These are phyloP conservation scores for Ophidiomyces ophidiicola DNA, from an alignment of 2,329 filamentous ascomycete genomes.

Conservation along the genomic window DNA sequence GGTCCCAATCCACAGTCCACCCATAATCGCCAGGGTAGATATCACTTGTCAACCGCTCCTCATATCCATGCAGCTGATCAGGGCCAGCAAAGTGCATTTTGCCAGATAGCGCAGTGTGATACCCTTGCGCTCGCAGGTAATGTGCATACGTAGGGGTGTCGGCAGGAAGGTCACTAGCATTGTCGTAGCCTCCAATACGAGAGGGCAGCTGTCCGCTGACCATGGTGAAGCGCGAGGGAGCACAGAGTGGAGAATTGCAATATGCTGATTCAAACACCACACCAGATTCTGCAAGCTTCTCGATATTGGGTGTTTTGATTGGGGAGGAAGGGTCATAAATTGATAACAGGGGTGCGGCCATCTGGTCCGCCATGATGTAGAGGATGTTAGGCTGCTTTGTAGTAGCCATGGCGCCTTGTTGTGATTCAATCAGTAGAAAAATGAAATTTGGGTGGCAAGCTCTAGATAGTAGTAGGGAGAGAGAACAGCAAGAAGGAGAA, in stretches of 20 bases:
- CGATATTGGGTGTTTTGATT: conserved; percentile 85
- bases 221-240: conserved; percentile 86
- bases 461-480: background rate
- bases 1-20: conserved; percentile 93
- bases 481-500: background rate
- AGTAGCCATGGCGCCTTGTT: conserved; percentile 9
- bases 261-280: conserved; percentile 92
- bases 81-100: conserved; percentile 89
- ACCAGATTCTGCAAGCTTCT: conserved; percentile 64
- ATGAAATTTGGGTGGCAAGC: conserved; percentile 2
- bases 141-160: conserved; percentile 87
- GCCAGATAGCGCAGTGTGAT: conserved; percentile 79
- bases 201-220: conserved; percentile 84
- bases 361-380: conserved; percentile 95
- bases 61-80: conserved; percentile 87
- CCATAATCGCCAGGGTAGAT: conserved; percentile 92
- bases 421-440: no score
- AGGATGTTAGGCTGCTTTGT: conserved; percentile 59
- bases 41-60: conserved; percentile 82
- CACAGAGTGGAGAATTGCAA: conserved; percentile 85
- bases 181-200: conserved; percentile 85
- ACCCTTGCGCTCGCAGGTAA: conserved; percentile 71
- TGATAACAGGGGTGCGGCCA: conserved; percentile 78
- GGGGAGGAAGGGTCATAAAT: conserved; percentile 81
- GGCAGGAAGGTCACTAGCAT: conserved; percentile 69